Conservation (phyloP, 2,329 filamentous ascomycete genomes). For the Paracorniculantispora psalliotae region DNA sequence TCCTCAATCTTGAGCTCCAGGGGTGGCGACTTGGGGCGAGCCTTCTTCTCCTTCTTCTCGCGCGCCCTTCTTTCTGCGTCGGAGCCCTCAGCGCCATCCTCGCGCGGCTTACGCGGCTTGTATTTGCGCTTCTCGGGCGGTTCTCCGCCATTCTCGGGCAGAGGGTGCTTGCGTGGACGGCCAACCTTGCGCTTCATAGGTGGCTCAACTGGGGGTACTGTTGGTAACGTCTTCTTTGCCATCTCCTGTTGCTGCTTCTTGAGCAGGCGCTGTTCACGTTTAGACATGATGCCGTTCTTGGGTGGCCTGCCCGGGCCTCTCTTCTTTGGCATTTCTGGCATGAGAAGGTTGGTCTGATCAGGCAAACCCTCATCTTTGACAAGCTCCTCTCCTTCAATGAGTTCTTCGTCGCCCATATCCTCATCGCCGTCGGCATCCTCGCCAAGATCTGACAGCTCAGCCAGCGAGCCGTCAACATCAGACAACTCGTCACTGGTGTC, state of each 20-base stretch:
- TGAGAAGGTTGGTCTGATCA: conserved; percentile 29
- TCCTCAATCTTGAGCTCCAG: conserved; percentile 50
- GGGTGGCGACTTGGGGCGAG: conserved; percentile 55
- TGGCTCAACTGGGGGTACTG: conserved; percentile 42
- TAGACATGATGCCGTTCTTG: conserved; percentile 80
- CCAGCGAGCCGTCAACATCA: conserved; percentile 36
- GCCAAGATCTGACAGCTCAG: conserved; percentile 36
- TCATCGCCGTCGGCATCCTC: conserved; percentile 32
- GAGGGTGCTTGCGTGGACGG: conserved; percentile 58
- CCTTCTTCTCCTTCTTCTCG: conserved; percentile 57
- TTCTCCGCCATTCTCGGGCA: conserved; percentile 50
- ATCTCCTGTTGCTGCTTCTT: conserved; percentile 50
- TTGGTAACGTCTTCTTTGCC: conserved; percentile 47
- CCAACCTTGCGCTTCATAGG: conserved; percentile 61
- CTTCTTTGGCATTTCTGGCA: conserved; percentile 53
- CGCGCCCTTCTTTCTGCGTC: conserved; percentile 51
- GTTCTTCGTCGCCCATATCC: conserved; percentile 23
- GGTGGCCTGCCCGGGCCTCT: conserved; percentile 76
- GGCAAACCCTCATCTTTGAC: conserved; percentile 26
- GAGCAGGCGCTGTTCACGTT: conserved; percentile 62
- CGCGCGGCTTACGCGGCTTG: conserved; percentile 56
- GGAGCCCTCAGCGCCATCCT: conserved; percentile 51
- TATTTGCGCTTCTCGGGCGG: conserved; percentile 61
- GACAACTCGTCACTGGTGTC: conserved; percentile 53
- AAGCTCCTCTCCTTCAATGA: conserved; percentile 23